Conservation (phyloP, 2,329 filamentous ascomycete genomes). For the Aspergillus arachidicola region DNA sequence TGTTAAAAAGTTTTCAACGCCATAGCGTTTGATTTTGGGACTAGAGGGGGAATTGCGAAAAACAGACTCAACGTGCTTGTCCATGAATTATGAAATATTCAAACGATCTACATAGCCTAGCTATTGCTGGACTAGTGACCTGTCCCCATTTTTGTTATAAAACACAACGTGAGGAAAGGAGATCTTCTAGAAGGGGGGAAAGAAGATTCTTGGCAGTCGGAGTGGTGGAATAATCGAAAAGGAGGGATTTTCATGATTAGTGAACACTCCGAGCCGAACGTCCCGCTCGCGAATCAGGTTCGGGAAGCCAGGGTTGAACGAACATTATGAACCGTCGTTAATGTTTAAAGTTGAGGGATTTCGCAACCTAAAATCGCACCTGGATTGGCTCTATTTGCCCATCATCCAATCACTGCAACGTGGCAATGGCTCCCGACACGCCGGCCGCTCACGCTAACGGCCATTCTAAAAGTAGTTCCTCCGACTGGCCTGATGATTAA, state of each 20-base stretch:
- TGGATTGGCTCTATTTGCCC: not conserved
- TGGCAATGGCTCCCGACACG: not conserved
- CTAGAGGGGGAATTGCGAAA: not conserved
- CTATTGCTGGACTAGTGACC: not conserved
- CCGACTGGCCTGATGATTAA: not conserved
- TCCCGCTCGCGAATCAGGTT: not conserved
- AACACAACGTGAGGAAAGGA: no score
- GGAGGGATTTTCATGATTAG: slow-evolving; percentile 6
- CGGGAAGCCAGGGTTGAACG: no score
- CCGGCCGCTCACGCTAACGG: not conserved
- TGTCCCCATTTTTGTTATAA: no score
- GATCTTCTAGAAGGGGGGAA: not conserved
- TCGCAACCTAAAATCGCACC: not conserved
- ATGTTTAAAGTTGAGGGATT: slow-evolving; percentile 1
- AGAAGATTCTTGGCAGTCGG: not conserved
- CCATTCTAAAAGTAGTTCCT: not conserved
- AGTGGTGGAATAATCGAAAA: not conserved
- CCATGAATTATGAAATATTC: not conserved
- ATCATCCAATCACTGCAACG: not conserved
- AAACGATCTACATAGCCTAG: not conserved
- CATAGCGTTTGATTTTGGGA: not conserved
- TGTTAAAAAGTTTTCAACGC: not conserved
- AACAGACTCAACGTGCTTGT: not conserved
- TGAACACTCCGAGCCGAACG: slow-evolving; percentile 16
- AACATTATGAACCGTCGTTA: not conserved